These are phyloP conservation scores for Orbilia blumenaviensis DNA, from an alignment of 2,329 filamentous ascomycete species.

Conservation along the genomic window DNA sequence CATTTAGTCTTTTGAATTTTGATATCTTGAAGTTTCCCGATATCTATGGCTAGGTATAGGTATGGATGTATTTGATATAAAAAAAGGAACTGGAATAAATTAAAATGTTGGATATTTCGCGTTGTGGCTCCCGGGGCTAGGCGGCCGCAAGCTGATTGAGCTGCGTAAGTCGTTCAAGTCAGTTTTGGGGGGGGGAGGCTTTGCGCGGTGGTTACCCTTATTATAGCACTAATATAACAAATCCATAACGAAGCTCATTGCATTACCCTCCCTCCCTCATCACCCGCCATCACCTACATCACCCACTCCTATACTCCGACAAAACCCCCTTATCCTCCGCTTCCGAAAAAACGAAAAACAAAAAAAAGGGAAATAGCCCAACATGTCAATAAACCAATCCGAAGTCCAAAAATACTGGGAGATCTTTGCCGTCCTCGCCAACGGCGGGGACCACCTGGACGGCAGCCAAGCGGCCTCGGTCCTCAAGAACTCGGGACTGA, in stretches of 20 bases:
- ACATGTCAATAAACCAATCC: constrained; percentile 51
- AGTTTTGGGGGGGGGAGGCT: too few relatives aligned
- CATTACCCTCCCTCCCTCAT: background rate
- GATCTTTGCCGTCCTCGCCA: constrained; percentile 75
- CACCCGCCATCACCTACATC: background rate
- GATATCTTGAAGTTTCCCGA: background rate
- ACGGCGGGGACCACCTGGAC: constrained; percentile 72
- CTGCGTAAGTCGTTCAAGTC: constrained; percentile 21
- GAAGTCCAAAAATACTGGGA: constrained; percentile 83
- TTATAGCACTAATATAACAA: too few relatives aligned
- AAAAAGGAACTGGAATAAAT: background rate
- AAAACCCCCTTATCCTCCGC: background rate
- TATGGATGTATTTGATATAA: background rate
- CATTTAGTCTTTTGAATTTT: too few relatives aligned
- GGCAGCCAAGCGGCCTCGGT: constrained; percentile 76
- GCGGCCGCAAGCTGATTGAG: constrained; percentile 2
- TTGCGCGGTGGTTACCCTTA: too few relatives aligned
- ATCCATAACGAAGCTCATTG: too few relatives aligned
- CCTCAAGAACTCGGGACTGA: constrained; percentile 76
- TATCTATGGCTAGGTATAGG: too few relatives aligned
- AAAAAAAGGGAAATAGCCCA: background rate
- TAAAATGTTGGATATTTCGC: constrained; percentile 42
- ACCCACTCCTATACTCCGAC: background rate
- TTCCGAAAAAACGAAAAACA: background rate
- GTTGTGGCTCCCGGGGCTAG: background rate